A percentile compares a stretch with the other conserved stretches of the same genome.
Evolutionary conservation across 2,329 filamentous ascomycete species (phyloP).

Genomic region (Celoporthe dispersa): DNA sequence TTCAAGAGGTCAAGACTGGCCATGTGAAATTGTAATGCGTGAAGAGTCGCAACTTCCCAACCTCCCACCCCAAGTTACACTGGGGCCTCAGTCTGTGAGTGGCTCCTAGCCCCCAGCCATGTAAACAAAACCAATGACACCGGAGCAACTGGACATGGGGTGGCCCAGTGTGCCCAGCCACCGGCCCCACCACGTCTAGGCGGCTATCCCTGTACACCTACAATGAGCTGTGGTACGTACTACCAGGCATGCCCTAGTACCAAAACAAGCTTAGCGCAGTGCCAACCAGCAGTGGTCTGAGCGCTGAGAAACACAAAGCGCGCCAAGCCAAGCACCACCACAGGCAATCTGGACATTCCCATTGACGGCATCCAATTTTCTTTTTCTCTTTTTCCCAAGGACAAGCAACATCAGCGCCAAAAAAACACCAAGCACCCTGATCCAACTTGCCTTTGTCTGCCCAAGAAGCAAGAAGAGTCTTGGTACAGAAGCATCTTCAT

Average conservation of each 20-base stretch:
- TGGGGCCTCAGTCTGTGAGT: constrained; percentile 17
- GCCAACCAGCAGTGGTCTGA: constrained; percentile 16
- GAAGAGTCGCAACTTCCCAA: constrained; percentile 18
- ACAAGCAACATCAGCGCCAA: not conserved
- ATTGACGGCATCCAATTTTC: constrained; percentile 14
- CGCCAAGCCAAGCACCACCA: constrained; percentile 4
- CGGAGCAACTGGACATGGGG: constrained; percentile 28
- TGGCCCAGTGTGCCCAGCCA: constrained; percentile 28
- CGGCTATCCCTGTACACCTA: not conserved
- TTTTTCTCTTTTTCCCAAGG: not conserved
- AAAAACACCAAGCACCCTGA: not conserved
- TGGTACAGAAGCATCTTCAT: not conserved
- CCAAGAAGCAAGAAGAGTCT: not conserved
- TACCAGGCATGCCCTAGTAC: not conserved
- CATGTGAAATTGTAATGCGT: not conserved
- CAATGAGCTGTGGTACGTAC: not conserved
- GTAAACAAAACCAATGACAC: constrained; percentile 31
- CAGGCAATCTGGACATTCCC: not conserved
- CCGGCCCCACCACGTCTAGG: constrained; percentile 10
- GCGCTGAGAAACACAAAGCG: constrained; percentile 18
- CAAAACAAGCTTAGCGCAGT: not conserved
- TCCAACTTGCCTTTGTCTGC: not conserved
- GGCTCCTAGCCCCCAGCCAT: constrained; percentile 20
- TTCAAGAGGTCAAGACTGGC: not conserved
- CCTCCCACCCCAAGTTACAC: constrained; percentile 27